These are phyloP conservation scores for Penicillium sp. DNA, from an alignment of 2,329 filamentous ascomycete genomes.

Conservation along the genomic window DNA sequence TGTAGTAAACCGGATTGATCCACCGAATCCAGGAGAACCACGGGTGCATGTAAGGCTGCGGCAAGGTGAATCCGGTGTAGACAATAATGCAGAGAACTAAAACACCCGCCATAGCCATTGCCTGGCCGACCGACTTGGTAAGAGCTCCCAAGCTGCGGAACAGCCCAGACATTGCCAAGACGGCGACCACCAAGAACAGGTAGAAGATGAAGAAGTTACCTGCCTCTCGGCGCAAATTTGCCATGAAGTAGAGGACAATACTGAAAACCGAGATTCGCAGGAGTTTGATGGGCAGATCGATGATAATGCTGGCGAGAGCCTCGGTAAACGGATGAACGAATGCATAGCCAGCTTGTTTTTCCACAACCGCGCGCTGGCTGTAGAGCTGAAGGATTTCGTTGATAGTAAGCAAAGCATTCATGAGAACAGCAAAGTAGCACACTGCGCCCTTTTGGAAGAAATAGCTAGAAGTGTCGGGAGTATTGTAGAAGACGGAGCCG, in stretches of 20 bases:
- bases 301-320: slow-evolving; percentile 17
- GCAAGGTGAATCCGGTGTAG: slow-evolving; percentile 50
- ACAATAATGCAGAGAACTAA: slow-evolving; percentile 46
- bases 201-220: slow-evolving; percentile 84
- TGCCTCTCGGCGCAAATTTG: slow-evolving; percentile 69
- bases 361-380: slow-evolving; percentile 25
- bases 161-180: slow-evolving; percentile 70
- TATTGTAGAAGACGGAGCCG: slow-evolving; percentile 75
- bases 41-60: slow-evolving; percentile 61
- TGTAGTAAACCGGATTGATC: slow-evolving; percentile 74
- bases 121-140: slow-evolving; percentile 64
- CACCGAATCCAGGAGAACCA: slow-evolving; percentile 85
- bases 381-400: slow-evolving; percentile 44
- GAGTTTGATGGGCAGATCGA: slow-evolving; percentile 70
- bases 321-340: slow-evolving; percentile 30
- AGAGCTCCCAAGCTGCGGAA: slow-evolving; percentile 76
- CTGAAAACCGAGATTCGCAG: slow-evolving; percentile 72
- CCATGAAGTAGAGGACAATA: slow-evolving; percentile 79
- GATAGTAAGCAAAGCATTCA: slow-evolving; percentile 70
- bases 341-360: slow-evolving; percentile 32
- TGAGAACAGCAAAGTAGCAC: slow-evolving; percentile 80
- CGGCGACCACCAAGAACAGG: slow-evolving; percentile 69
- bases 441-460: slow-evolving; percentile 76
- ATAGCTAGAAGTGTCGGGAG: slow-evolving; percentile 61
- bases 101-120: slow-evolving; percentile 55